phyloP scores from a whole-genome alignment of 345 rosid species.

The Melaleuca quinquenervia region DNA sequence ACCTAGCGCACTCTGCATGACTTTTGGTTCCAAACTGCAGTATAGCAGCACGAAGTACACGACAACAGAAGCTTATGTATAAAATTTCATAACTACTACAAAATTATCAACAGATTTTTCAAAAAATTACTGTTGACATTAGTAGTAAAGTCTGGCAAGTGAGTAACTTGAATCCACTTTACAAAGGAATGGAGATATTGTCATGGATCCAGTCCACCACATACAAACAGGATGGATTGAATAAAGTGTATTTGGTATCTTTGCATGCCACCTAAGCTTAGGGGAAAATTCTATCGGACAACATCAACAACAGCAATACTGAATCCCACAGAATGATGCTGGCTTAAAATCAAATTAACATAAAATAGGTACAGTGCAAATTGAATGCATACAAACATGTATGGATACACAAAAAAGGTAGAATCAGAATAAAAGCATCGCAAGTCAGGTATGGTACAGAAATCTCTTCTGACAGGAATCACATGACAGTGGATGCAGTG shows the following conservation, averaged over 20 bases:
- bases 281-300: background rate
- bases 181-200: background rate
- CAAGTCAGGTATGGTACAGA: background rate
- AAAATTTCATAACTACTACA: background rate
- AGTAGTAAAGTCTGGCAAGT: too few relatives aligned
- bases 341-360: background rate
- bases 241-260: background rate
- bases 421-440: background rate
- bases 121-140: background rate
- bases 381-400: background rate
- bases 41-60: background rate
- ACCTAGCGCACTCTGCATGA: constrained; percentile 91
- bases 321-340: background rate
- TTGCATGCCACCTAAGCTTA: background rate
- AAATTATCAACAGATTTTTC: background rate
- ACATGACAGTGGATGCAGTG: background rate
- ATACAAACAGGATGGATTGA: background rate
- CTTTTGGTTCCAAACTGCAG: constrained; percentile 91
- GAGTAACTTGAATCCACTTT: background rate
- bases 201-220: background rate
- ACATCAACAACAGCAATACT: background rate
- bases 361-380: background rate
- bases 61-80: background rate
- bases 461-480: background rate
- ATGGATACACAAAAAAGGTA: background rate